A percentile compares a stretch with the other conserved stretches of the same genome.
Evolutionary conservation across 768 basidiomycete species (phyloP).

Genomic region (Suillus subalutaceus): DNA sequence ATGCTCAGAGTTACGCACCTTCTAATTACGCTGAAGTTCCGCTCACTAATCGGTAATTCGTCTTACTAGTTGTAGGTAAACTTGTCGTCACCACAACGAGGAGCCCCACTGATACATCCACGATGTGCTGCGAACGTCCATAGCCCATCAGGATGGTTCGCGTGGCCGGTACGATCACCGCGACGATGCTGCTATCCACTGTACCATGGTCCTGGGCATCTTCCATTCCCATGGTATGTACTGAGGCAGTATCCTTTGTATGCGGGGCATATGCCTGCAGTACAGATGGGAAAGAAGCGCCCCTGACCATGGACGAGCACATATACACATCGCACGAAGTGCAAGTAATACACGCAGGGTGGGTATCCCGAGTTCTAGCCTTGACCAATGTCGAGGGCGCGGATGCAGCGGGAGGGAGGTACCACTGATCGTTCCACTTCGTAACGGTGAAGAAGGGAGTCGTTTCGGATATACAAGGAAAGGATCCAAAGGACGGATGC

Average conservation of each 20-base stretch:
- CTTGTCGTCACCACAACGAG: not conserved
- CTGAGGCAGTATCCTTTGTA: conserved; percentile 33
- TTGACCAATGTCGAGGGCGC: not conserved
- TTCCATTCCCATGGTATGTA: conserved; percentile 64
- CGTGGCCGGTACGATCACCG: conserved; percentile 20
- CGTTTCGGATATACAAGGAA: too few relatives aligned
- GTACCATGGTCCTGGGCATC: conserved; percentile 45
- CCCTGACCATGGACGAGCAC: conserved; percentile 38
- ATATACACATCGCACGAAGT: conserved; percentile 20
- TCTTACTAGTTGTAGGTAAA: not conserved
- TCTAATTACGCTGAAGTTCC: conserved; percentile 1
- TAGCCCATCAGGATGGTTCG: not conserved
- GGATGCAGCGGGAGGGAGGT: not conserved
- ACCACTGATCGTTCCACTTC: not conserved
- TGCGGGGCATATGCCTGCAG: conserved; percentile 33
- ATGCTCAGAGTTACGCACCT: conserved; percentile 2
- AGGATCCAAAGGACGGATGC: not conserved
- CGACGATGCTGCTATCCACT: conserved; percentile 26
- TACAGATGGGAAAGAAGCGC: conserved; percentile 41
- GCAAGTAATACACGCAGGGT: not conserved
- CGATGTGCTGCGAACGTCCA: not conserved
- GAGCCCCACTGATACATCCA: not conserved
- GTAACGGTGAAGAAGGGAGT: not conserved
- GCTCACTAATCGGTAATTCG: not conserved
- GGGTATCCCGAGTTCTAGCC: not conserved